A percentile compares a stretch with the other conserved stretches of the same genome.
Conservation (phyloP, 2,329 filamentous ascomycete species). For the Beauveria pseudobassiana region DNA sequence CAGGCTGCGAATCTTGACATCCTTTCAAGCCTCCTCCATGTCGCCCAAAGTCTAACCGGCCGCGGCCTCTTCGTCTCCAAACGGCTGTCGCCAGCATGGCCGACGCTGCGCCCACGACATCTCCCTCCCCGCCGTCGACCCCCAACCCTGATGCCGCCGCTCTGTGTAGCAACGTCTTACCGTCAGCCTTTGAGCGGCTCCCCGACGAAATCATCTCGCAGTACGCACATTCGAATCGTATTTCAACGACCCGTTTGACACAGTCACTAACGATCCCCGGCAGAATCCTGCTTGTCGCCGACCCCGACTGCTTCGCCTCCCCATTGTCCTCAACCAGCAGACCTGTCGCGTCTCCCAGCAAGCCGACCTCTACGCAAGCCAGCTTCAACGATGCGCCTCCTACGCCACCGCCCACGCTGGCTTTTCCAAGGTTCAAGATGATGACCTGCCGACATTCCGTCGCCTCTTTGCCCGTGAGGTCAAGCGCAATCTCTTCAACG, state of each 20-base stretch:
- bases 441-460: conserved; percentile 53
- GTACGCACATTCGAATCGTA: conserved; percentile 34
- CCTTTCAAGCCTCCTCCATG: neutral
- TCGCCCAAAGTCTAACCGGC: conserved; percentile 2
- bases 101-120: neutral
- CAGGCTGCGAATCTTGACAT: neutral
- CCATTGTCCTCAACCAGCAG: conserved; percentile 55
- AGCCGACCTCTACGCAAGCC: conserved; percentile 53
- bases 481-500: conserved; percentile 70
- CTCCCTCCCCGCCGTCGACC: neutral
- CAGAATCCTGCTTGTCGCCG: conserved; percentile 54
- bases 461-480: conserved; percentile 60
- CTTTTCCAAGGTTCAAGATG: conserved; percentile 31
- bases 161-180: conserved; percentile 15
- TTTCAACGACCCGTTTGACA: neutral
- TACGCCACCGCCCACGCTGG: conserved; percentile 43
- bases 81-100: neutral
- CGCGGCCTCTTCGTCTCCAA: neutral
- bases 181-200: conserved; percentile 44
- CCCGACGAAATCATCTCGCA: conserved; percentile 65
- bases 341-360: conserved; percentile 59
- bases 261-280: conserved; percentile 14
- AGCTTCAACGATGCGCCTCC: conserved; percentile 54
- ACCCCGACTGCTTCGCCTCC: conserved; percentile 59
- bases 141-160: neutral